Percentiles rank a stretch among this genome's conserved stretches.
phyloP scores from a whole-genome alignment of 78 protist genomes.

The Thecamonas trahens region DNA sequence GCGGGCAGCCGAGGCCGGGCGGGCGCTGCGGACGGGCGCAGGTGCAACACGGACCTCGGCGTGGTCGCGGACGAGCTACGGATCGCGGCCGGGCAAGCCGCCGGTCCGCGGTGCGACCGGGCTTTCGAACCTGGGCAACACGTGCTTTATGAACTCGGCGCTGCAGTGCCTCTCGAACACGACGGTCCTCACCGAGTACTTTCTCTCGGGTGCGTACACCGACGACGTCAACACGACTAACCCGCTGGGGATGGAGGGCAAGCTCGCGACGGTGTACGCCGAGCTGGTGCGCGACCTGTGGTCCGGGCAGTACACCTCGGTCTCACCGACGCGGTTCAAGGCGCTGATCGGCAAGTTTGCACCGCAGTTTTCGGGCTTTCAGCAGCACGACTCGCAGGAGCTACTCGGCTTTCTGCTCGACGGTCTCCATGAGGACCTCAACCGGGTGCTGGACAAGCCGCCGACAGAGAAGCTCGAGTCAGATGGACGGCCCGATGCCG shows the following conservation, averaged over 20 bases:
- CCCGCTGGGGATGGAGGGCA: constrained; percentile 67
- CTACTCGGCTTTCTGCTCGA: constrained; percentile 50
- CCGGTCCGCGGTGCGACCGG: constrained; percentile 70
- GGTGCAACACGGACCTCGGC: too few species aligned
- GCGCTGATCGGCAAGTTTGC: constrained; percentile 28
- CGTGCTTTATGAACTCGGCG: constrained; percentile 79
- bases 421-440: constrained; percentile 89
- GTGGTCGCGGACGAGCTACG: too few species aligned
- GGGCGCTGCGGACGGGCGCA: too few species aligned
- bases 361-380: constrained; percentile 62
- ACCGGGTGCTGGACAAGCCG: constrained; percentile 60
- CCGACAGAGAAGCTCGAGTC: constrained; percentile 28
- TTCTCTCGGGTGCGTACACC: constrained; percentile 15
- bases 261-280: constrained; percentile 45
- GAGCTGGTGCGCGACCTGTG: constrained; percentile 42
- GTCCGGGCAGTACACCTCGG: not conserved
- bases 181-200: constrained; percentile 27
- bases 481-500: constrained; percentile 39
- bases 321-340: constrained; percentile 56
- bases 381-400: constrained; percentile 83
- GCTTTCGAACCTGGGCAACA: constrained; percentile 82
- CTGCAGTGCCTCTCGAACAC: constrained; percentile 65
- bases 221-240: constrained; percentile 55
- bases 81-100: too few species aligned
- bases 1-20: too few species aligned